Percentiles rank a stretch among this genome's conserved stretches.
phyloP scores from a whole-genome alignment of 768 basidiomycete species.

The Leccinum rimulosum region DNA sequence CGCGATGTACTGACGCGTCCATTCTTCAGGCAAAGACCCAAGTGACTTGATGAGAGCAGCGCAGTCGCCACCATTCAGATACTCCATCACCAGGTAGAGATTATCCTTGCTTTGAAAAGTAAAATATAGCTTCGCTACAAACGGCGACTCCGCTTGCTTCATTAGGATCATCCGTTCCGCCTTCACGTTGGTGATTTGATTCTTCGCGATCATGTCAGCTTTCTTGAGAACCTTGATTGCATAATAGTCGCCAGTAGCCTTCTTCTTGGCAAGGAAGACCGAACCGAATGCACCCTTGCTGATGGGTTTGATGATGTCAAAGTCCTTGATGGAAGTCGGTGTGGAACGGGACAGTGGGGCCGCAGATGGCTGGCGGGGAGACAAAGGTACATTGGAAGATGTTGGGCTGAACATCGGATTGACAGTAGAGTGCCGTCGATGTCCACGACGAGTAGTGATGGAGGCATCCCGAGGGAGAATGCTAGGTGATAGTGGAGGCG shows the following conservation, averaged over 20 bases:
- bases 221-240: constrained; percentile 99
- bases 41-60: constrained; percentile 94
- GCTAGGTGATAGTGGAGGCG: constrained; percentile 68
- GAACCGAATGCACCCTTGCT: constrained; percentile 98
- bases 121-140: constrained; percentile 96
- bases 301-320: constrained; percentile 99
- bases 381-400: constrained; percentile 55
- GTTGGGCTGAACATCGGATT: constrained; percentile 62
- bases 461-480: constrained; percentile 52
- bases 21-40: constrained; percentile 92
- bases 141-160: constrained; percentile 98
- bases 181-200: constrained; percentile 99
- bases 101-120: constrained; percentile 99
- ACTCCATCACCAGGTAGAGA: constrained; percentile 98
- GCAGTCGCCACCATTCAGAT: constrained; percentile 97
- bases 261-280: constrained; percentile 98
- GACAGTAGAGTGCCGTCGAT: constrained; percentile 72
- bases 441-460: constrained; percentile 47
- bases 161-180: constrained; percentile 99
- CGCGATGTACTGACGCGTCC: constrained; percentile 95
- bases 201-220: constrained; percentile 99
- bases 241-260: constrained; percentile 96
- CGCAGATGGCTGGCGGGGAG: constrained; percentile 80
- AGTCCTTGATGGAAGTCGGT: constrained; percentile 95
- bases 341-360: constrained; percentile 76